Percentiles rank a stretch among this genome's conserved stretches.
Evolutionary conservation across 2,329 filamentous ascomycete species (phyloP).

Genomic region (Colletotrichum agaves): DNA sequence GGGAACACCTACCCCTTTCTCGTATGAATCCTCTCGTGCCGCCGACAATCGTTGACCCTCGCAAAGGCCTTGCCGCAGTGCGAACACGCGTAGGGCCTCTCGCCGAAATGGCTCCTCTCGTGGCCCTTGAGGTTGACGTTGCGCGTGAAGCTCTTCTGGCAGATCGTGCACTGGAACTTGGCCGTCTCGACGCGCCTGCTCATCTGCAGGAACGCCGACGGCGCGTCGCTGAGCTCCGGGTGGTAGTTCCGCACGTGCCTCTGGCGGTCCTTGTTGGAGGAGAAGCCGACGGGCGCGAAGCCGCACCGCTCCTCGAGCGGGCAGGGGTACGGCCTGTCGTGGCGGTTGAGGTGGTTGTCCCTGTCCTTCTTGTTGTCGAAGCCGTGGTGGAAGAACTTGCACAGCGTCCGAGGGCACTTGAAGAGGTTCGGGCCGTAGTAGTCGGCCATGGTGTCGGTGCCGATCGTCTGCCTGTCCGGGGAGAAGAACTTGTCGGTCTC

Average conservation of each 20-base stretch:
- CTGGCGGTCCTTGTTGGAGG: slow-evolving; percentile 51
- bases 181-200: slow-evolving; percentile 37
- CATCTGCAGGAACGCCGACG: slow-evolving; percentile 39
- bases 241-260: slow-evolving; percentile 46
- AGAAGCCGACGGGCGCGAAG: slow-evolving; percentile 51
- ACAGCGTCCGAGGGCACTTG: slow-evolving; percentile 55
- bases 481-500: slow-evolving; percentile 37
- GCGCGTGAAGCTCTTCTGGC: slow-evolving; percentile 51
- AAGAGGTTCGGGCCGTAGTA: slow-evolving; percentile 52
- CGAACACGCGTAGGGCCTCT: slow-evolving; percentile 45
- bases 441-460: slow-evolving; percentile 30
- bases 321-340: slow-evolving; percentile 54
- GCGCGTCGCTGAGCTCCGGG: slow-evolving; percentile 40
- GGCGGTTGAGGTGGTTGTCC: slow-evolving; percentile 50
- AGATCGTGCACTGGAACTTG: slow-evolving; percentile 47
- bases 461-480: neutral
- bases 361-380: slow-evolving; percentile 46
- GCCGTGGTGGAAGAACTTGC: slow-evolving; percentile 55
- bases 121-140: slow-evolving; percentile 49
- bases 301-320: slow-evolving; percentile 46
- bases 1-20: neutral
- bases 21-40: slow-evolving; percentile 47
- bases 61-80: slow-evolving; percentile 47
- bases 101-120: slow-evolving; percentile 49
- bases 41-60: slow-evolving; percentile 46